These are phyloP conservation scores for Zasmidium angulare DNA, from an alignment of 2,329 filamentous ascomycete genomes.

Conservation along the genomic window DNA sequence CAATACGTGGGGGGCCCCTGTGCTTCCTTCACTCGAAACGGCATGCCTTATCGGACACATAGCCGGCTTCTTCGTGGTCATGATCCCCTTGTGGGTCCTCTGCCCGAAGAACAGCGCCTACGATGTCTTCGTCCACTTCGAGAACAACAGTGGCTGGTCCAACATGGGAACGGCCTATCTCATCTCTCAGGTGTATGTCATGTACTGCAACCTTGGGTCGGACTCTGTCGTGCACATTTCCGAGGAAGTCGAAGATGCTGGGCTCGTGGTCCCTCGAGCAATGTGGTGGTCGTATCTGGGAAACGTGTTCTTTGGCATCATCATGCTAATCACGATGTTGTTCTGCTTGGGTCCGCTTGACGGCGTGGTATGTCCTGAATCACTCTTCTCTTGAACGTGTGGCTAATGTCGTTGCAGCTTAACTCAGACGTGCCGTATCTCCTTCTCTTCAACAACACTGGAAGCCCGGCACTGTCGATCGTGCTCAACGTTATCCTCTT, in stretches of 20 bases:
- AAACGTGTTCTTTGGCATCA: slow-evolving; percentile 24
- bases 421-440: slow-evolving; percentile 24
- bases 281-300: slow-evolving; percentile 31
- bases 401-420: slow-evolving; percentile 13
- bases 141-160: slow-evolving; percentile 29
- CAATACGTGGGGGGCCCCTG: slow-evolving; percentile 33
- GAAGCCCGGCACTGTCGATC: slow-evolving; percentile 22
- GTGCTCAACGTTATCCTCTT: slow-evolving; percentile 30
- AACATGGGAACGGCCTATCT: slow-evolving; percentile 32
- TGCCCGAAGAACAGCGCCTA: slow-evolving; percentile 33
- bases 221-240: slow-evolving; percentile 34
- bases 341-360: slow-evolving; percentile 34
- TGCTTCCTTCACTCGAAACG: slow-evolving; percentile 41
- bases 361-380: slow-evolving; percentile 22
- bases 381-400: background rate
- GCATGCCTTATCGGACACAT: slow-evolving; percentile 31
- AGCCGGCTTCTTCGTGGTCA: slow-evolving; percentile 33
- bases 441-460: slow-evolving; percentile 30
- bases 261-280: slow-evolving; percentile 29
- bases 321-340: slow-evolving; percentile 29
- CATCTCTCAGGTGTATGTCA: slow-evolving; percentile 30
- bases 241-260: slow-evolving; percentile 36
- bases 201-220: slow-evolving; percentile 30
- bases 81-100: slow-evolving; percentile 32
- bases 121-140: slow-evolving; percentile 33